These are phyloP conservation scores for Aspergillus sclerotiicarbonarius DNA, from an alignment of 495 filamentous ascomycete species.

Conservation along the genomic window DNA sequence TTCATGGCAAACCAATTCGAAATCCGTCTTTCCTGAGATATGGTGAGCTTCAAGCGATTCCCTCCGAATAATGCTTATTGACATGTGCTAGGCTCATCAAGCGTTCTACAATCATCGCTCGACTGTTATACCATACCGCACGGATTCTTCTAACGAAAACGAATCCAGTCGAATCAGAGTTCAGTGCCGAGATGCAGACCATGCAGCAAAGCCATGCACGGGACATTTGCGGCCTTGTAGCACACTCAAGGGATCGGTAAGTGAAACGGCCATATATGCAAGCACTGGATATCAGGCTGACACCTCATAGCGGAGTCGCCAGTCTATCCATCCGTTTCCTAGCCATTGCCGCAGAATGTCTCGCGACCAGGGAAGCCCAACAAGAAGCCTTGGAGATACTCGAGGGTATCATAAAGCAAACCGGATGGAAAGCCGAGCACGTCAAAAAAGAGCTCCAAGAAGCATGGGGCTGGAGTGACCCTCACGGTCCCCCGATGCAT, in stretches of 20 bases:
- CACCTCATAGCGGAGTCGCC: constrained; percentile 60
- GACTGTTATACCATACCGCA: constrained; percentile 88
- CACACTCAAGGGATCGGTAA: constrained; percentile 74
- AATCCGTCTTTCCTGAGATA: constrained; percentile 81
- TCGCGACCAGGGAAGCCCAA: constrained; percentile 69
- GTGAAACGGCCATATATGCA: constrained; percentile 7
- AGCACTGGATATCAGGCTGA: constrained; percentile 15
- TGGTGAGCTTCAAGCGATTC: constrained; percentile 57
- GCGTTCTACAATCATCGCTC: constrained; percentile 72
- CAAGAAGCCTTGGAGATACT: constrained; percentile 80
- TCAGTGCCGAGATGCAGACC: constrained; percentile 59
- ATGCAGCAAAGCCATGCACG: constrained; percentile 70
- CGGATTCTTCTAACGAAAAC: constrained; percentile 77
- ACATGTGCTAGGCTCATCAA: constrained; percentile 67
- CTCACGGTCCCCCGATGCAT: constrained; percentile 25
- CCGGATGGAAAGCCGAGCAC: constrained; percentile 72
- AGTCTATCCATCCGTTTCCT: constrained; percentile 76
- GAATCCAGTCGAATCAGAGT: constrained; percentile 63
- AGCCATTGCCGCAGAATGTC: constrained; percentile 71
- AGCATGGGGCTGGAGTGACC: constrained; percentile 71
- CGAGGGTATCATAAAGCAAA: constrained; percentile 68
- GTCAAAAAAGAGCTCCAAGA: constrained; percentile 66
- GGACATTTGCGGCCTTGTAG: constrained; percentile 82
- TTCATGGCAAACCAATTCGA: constrained; percentile 62
- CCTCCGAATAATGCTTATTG: constrained; percentile 1